Evolutionary conservation across 805 yeast genomes (phyloP).

Genomic region (Candida ficus): DNA sequence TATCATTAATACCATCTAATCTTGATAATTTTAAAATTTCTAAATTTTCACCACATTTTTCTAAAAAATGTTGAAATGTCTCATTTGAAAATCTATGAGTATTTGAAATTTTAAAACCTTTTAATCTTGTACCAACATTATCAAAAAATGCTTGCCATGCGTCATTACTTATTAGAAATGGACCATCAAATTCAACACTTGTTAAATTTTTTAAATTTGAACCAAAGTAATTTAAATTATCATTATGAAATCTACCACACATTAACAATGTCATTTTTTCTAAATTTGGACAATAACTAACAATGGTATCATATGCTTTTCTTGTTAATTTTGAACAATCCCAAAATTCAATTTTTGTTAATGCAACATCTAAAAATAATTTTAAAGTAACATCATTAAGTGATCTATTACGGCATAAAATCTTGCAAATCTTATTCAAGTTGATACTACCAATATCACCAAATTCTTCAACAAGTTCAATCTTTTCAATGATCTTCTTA

Average conservation of each 20-base stretch:
- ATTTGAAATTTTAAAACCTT: conserved; percentile 59
- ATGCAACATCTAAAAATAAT: conserved; percentile 61
- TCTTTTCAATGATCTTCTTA: conserved; percentile 55
- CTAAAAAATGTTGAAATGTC: conserved; percentile 57
- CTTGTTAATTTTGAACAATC: conserved; percentile 81
- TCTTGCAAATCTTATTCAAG: conserved; percentile 64
- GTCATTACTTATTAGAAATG: conserved; percentile 72
- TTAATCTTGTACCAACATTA: conserved; percentile 46
- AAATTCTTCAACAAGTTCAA: conserved; percentile 69
- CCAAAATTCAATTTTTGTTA: conserved; percentile 67
- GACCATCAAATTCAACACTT: conserved; percentile 73
- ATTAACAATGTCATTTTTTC: conserved; percentile 64
- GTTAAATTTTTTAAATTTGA: conserved; percentile 51
- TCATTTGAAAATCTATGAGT: conserved; percentile 79
- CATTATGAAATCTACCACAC: conserved; percentile 92
- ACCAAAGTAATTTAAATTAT: conserved; percentile 58
- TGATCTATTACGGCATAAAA: conserved; percentile 78
- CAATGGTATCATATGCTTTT: conserved; percentile 62
- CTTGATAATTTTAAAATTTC: conserved; percentile 57
- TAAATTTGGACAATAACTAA: conserved; percentile 73
- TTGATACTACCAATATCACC: conserved; percentile 84
- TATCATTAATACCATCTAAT: conserved; percentile 64
- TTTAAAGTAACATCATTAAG: conserved; percentile 66
- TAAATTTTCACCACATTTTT: conserved; percentile 52
- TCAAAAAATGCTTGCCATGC: conserved; percentile 79